phyloP scores from a whole-genome alignment of 1,284 basidiomycete species.

The Malassezia furfur region DNA sequence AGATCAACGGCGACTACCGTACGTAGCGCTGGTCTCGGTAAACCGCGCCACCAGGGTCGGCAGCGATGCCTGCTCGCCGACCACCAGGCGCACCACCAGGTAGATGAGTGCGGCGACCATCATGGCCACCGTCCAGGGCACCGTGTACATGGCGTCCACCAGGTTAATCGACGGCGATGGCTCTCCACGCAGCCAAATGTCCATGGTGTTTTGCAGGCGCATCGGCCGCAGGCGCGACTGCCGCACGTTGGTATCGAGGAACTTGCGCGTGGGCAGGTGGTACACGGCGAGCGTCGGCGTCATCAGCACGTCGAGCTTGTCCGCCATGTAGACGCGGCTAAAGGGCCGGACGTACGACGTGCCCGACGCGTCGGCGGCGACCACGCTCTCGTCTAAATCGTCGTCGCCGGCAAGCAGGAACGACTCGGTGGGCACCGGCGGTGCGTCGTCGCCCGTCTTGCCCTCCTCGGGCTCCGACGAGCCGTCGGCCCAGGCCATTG shows the following conservation, averaged over 20 bases:
- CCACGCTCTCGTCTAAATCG: constrained; percentile 47
- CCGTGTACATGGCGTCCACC: constrained; percentile 3
- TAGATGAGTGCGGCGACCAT: constrained; percentile 1
- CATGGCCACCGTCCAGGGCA: constrained; percentile 8
- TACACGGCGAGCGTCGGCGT: constrained; percentile 48
- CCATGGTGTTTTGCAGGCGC: not conserved
- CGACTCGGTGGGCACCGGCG: not conserved
- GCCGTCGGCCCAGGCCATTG: constrained; percentile 50
- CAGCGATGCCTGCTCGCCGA: constrained; percentile 4
- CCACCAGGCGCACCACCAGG: not conserved
- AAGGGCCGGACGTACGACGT: constrained; percentile 48
- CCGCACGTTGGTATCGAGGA: constrained; percentile 43
- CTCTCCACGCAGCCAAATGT: constrained; percentile 9
- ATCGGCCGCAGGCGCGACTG: constrained; percentile 25
- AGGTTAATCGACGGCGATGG: constrained; percentile 5
- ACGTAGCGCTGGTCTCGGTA: constrained; percentile 17
- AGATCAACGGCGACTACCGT: constrained; percentile 47
- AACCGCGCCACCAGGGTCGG: not conserved
- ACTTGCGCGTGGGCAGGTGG: constrained; percentile 31
- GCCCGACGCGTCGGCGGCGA: constrained; percentile 32
- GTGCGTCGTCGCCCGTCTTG: not conserved
- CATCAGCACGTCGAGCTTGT: constrained; percentile 47
- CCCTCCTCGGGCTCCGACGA: constrained; percentile 22
- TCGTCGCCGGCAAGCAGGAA: constrained; percentile 48
- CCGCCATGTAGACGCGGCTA: constrained; percentile 48